Conservation (phyloP, 192 early-diverging fungal species). For the Jimgerdemannia flammicorona region DNA sequence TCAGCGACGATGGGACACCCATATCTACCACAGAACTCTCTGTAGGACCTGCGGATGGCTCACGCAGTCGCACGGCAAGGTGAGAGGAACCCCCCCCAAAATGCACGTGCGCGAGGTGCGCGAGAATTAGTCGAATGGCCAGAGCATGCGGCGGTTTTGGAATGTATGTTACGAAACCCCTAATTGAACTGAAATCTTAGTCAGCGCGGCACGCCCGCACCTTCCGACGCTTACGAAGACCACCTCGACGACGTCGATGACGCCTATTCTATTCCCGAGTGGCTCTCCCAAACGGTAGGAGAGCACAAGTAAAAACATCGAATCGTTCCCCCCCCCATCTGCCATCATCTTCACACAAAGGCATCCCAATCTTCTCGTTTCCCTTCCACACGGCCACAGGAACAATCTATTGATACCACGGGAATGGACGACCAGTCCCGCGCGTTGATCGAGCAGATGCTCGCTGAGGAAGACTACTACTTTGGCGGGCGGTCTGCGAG, state of each 20-base stretch:
- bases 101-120: no score
- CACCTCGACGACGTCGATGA: not conserved
- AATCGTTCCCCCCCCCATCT: not conserved
- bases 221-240: not conserved
- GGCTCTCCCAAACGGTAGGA: not conserved
- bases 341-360: not conserved
- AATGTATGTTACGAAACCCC: not conserved
- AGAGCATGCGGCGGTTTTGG: no score
- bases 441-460: slow-evolving; percentile 54
- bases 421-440: slow-evolving; percentile 55
- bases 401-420: not conserved
- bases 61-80: not conserved
- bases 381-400: not conserved
- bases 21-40: not conserved
- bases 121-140: no score
- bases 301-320: no score
- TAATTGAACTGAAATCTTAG: not conserved
- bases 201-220: not conserved
- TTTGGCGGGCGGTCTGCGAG: slow-evolving; percentile 24
- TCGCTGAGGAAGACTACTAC: slow-evolving; percentile 60
- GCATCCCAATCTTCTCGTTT: not conserved
- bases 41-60: not conserved
- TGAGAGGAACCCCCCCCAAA: not conserved
- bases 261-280: not conserved
- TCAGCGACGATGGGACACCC: not conserved